These are phyloP conservation scores for Chytriomyces confervae DNA, from an alignment of 192 early-diverging fungal genomes.

Conservation along the genomic window DNA sequence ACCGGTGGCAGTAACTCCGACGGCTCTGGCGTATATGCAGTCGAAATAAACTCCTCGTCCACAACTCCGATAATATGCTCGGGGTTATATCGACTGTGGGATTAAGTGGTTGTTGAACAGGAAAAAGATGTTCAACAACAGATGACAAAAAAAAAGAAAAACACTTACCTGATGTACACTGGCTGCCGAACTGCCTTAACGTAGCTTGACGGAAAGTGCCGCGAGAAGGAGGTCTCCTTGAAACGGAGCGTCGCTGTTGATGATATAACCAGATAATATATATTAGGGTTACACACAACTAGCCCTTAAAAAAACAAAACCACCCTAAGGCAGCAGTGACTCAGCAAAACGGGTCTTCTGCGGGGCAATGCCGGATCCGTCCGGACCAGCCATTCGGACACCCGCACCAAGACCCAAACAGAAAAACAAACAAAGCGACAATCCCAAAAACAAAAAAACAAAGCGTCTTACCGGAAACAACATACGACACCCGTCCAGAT, in stretches of 20 bases:
- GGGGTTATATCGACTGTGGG: slow-evolving; percentile 2
- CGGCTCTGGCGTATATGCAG: too few species aligned
- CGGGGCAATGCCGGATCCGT: too few species aligned
- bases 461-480: slow-evolving; percentile 9
- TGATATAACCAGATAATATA: too few species aligned
- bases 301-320: too few species aligned
- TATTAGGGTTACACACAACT: too few species aligned
- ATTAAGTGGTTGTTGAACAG: background rate
- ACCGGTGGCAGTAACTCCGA: too few species aligned
- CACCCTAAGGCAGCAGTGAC: too few species aligned
- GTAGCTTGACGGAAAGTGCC: background rate
- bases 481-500: background rate
- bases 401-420: too few species aligned
- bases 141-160: background rate
- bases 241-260: slow-evolving; percentile 2
- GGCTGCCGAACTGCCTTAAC: background rate
- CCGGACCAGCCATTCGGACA: too few species aligned
- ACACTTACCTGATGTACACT: background rate
- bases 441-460: background rate
- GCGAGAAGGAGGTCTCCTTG: background rate
- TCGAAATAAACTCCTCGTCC: too few species aligned
- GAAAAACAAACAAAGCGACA: background rate
- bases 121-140: too few species aligned
- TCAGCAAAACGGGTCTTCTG: too few species aligned
- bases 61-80: slow-evolving; percentile 11